Conservation (phyloP, 108 stramenopile species). For the Skeletonema menzelii region DNA sequence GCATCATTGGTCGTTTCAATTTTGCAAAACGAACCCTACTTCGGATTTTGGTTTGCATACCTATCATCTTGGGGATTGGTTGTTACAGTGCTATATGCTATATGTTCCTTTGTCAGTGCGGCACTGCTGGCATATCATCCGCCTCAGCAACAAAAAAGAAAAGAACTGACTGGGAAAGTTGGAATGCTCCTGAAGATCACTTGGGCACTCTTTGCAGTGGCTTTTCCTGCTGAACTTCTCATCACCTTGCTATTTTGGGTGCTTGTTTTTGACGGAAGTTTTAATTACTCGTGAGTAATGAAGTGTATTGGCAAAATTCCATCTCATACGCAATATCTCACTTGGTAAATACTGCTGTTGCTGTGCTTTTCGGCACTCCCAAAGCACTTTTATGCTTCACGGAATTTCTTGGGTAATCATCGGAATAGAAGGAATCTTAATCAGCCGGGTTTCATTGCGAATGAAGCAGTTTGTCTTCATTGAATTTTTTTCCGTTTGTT, state of each 20-base stretch:
- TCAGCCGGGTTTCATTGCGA: slow-evolving; percentile 35
- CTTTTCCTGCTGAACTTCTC: background rate
- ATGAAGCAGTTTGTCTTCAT: slow-evolving; percentile 41
- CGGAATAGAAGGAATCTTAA: slow-evolving; percentile 27
- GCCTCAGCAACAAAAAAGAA: background rate
- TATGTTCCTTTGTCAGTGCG: slow-evolving; percentile 7
- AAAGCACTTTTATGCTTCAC: slow-evolving; percentile 12
- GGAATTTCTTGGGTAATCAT: slow-evolving; percentile 8
- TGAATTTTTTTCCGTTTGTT: slow-evolving; percentile 16
- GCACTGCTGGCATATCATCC: background rate
- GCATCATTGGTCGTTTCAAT: slow-evolving; percentile 5
- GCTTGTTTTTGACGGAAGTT: background rate
- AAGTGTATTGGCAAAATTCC: too few relatives aligned
- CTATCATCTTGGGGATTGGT: slow-evolving; percentile 8
- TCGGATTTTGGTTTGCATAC: slow-evolving; percentile 20
- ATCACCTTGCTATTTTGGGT: background rate
- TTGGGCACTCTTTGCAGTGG: background rate
- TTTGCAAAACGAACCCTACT: background rate
- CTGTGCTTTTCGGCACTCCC: slow-evolving; percentile 1
- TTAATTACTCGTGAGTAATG: background rate
- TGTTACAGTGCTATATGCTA: slow-evolving; percentile 5
- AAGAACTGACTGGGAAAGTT: background rate
- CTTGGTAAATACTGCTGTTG: background rate
- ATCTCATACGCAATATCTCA: too few relatives aligned
- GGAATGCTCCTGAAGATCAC: background rate